Evolutionary conservation across 2,329 filamentous ascomycete genomes (phyloP), one percentile per base, ranked within the genome.

Genomic region (Trichoderma arundinaceum): DNA sequence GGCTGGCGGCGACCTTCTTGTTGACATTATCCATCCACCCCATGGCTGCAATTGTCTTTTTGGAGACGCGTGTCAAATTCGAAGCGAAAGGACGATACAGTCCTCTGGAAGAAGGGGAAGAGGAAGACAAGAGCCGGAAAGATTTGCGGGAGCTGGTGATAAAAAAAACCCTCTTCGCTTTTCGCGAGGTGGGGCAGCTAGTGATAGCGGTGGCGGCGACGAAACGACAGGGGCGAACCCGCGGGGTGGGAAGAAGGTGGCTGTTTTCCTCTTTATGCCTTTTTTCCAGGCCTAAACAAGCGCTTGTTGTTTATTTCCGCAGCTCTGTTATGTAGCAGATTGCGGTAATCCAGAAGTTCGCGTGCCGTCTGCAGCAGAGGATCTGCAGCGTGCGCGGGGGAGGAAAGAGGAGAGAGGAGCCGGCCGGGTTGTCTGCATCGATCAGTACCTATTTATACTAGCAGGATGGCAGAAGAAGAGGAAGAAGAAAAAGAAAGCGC

Each of bases 1-100:
- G 76, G 74, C 88, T 89, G 68, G 79, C 80, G 67, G 90, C 91
- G 70, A 93, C 84, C 67, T 79, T 82, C 68, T 73, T 72, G 74
- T 90, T 88, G 75, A 80, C 72, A 4, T 73, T 80, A 13, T 86
- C 77, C 61, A 81, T 73, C 82, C 82, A 85, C 71, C 75, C 77
- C 82, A 84, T 85, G 46, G 22, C 53, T 43, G 56, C 61, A 41
- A 39, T 52, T 33, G 38, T 49, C 8, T 39, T 33, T 38, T 28
- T 48, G 35, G 35, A 32, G 46, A 41, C 39, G n/a, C 8, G 38
- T 6, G 22, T 43, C 35, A 46, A 53, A 17, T 49, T 49, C n/a
- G 22, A 57, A 48, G 19, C 32, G 44, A 49, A 57, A 57, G 61
- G 61, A 64, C 52, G 28, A 57, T 56, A 57, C 52, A 44, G 52